phyloP scores from a whole-genome alignment of 495 filamentous ascomycete genomes.

The Aspergillus carlsbadensis region DNA sequence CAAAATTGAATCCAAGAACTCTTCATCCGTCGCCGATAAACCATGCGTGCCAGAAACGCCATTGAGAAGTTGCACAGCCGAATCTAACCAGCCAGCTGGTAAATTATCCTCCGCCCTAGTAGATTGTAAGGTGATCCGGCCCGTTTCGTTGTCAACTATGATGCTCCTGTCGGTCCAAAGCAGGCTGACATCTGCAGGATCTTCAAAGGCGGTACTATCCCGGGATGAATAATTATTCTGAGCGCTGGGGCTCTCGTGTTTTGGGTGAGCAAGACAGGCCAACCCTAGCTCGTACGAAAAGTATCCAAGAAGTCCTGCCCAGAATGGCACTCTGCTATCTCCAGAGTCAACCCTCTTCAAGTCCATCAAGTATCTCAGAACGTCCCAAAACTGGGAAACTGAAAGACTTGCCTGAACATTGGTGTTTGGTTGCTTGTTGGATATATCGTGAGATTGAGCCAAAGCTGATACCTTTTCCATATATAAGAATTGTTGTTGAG shows the following conservation, averaged over 20 bases:
- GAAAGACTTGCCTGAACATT: slow-evolving; percentile 24
- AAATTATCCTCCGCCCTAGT: slow-evolving; percentile 38
- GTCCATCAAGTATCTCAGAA: slow-evolving; percentile 53
- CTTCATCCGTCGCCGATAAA: slow-evolving; percentile 10
- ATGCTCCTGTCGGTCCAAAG: slow-evolving; percentile 77
- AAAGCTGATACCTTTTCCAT: slow-evolving; percentile 22
- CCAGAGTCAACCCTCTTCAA: slow-evolving; percentile 45
- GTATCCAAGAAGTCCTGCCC: slow-evolving; percentile 88
- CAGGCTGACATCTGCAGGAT: slow-evolving; percentile 71
- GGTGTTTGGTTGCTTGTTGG: background rate
- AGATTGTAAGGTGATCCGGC: slow-evolving; percentile 64
- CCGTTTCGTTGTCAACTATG: slow-evolving; percentile 69
- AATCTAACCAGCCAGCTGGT: slow-evolving; percentile 39
- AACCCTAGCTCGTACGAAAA: slow-evolving; percentile 88
- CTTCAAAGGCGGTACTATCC: slow-evolving; percentile 25
- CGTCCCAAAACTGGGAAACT: slow-evolving; percentile 42
- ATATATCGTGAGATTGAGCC: no score
- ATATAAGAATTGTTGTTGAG: slow-evolving; percentile 22
- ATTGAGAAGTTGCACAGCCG: slow-evolving; percentile 27
- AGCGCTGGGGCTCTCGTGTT: slow-evolving; percentile 13
- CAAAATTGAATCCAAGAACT: slow-evolving; percentile 35
- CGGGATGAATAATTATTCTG: background rate
- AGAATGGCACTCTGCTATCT: slow-evolving; percentile 59
- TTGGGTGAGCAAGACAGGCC: slow-evolving; percentile 39
- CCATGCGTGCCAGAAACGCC: background rate